phyloP scores from a whole-genome alignment of 345 rosid species.

The Psidium friedrichsthalianum region DNA sequence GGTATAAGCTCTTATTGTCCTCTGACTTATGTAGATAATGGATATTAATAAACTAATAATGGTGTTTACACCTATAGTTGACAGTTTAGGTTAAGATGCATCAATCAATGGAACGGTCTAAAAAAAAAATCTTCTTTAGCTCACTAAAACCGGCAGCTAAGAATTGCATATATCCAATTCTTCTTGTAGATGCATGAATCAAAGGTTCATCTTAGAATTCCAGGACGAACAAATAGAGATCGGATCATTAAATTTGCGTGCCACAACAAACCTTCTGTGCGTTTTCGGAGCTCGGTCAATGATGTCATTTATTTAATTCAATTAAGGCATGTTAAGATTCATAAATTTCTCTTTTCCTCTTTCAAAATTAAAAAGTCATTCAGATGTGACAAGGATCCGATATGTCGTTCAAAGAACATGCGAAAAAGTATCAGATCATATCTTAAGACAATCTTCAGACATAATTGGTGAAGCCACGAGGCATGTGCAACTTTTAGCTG shows the following conservation, averaged over 20 bases:
- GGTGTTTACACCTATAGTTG: not conserved
- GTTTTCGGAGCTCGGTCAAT: accelerated
- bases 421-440: not conserved
- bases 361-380: not conserved
- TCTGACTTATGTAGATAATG: not conserved
- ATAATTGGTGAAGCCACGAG: not conserved
- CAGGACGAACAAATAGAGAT: not conserved
- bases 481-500: not conserved
- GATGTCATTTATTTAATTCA: not conserved
- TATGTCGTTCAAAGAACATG: not conserved
- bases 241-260: not conserved
- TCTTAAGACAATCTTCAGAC: not conserved
- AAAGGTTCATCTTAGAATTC: not conserved
- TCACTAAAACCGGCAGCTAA: not conserved
- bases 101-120: not conserved
- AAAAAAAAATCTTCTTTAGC: not conserved
- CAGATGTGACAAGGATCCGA: not conserved
- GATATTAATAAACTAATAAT: not conserved
- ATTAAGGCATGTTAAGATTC: not conserved
- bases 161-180: not conserved
- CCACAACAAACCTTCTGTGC: not conserved
- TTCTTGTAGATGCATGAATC: not conserved
- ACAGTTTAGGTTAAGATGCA: not conserved
- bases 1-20: not conserved
- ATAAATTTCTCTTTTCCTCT: not conserved